A percentile compares a stretch with the other conserved stretches of the same genome.
phyloP scores from a whole-genome alignment of 2,329 filamentous ascomycete genomes.

The Beauveria varroae region DNA sequence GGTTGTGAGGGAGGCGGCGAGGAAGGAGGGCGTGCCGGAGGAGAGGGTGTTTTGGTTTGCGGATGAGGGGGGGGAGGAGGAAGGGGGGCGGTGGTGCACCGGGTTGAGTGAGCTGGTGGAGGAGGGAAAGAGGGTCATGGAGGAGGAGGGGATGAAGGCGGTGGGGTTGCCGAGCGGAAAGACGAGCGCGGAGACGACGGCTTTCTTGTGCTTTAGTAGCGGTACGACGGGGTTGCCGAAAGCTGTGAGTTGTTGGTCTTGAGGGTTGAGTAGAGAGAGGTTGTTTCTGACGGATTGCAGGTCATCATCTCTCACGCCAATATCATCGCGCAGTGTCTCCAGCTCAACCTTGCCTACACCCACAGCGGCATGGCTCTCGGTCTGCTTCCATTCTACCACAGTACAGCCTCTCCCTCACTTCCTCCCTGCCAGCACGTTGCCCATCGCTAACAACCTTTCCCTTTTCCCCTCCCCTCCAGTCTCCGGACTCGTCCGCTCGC shows the following conservation, averaged over 20 bases:
- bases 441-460: not conserved
- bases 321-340: constrained; percentile 16
- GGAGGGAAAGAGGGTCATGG: not conserved
- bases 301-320: constrained; percentile 19
- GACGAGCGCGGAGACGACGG: constrained; percentile 13
- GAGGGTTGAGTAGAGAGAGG: not conserved
- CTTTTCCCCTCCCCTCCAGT: not conserved
- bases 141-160: not conserved
- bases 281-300: not conserved
- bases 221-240: constrained; percentile 19
- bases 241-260: constrained; percentile 9
- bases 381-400: constrained; percentile 21
- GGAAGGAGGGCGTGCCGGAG: not conserved
- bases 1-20: not conserved
- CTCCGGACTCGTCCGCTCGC: not conserved
- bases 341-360: constrained; percentile 11
- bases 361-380: constrained; percentile 14
- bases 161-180: not conserved
- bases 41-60: not conserved
- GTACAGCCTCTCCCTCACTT: not conserved
- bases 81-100: not conserved
- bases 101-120: not conserved
- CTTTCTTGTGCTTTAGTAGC: constrained; percentile 17
- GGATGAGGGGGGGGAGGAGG: not conserved
- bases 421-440: too few species aligned